These are phyloP conservation scores for Erigeron canadensis DNA, from an alignment of 129 eudicot species.

Conservation along the genomic window DNA sequence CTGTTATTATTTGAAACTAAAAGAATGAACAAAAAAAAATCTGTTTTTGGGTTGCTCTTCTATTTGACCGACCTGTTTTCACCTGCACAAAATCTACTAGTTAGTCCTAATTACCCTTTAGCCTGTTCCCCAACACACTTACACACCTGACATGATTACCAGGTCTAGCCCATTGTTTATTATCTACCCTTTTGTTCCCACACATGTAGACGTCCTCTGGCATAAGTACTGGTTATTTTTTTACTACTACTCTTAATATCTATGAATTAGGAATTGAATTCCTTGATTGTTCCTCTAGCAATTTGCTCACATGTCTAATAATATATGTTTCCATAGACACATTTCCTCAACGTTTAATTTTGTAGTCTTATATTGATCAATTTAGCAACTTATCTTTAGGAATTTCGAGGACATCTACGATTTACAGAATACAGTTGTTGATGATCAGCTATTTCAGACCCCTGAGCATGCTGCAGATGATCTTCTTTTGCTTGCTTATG, in stretches of 20 bases:
- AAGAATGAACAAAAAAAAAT: too few relatives aligned
- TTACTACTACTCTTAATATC: too few relatives aligned
- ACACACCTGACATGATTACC: too few relatives aligned
- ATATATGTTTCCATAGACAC: conserved; percentile 11
- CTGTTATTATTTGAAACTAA: too few relatives aligned
- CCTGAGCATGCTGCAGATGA: conserved; percentile 75
- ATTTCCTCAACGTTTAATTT: not conserved
- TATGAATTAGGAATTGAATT: conserved; percentile 6
- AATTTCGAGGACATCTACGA: conserved; percentile 53
- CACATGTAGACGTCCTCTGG: not conserved
- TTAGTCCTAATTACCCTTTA: too few relatives aligned
- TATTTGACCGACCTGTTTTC: too few relatives aligned
- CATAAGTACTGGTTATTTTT: conserved; percentile 16
- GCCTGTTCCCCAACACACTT: too few relatives aligned
- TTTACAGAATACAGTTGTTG: conserved; percentile 71
- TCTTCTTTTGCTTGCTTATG: conserved; percentile 74
- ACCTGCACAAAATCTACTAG: too few relatives aligned
- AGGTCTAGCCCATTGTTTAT: not conserved
- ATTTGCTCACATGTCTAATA: not conserved
- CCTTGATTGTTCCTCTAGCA: conserved; percentile 2
- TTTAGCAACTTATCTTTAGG: conserved; percentile 43
- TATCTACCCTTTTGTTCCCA: conserved; percentile 17
- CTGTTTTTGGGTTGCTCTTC: too few relatives aligned
- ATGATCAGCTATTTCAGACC: conserved; percentile 82
- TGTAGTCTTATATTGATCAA: conserved; percentile 16